Percentiles rank a stretch among this genome's conserved stretches.
phyloP scores from a whole-genome alignment of 2,329 filamentous ascomycete species.

The Neopestalotiopsis sp. region DNA sequence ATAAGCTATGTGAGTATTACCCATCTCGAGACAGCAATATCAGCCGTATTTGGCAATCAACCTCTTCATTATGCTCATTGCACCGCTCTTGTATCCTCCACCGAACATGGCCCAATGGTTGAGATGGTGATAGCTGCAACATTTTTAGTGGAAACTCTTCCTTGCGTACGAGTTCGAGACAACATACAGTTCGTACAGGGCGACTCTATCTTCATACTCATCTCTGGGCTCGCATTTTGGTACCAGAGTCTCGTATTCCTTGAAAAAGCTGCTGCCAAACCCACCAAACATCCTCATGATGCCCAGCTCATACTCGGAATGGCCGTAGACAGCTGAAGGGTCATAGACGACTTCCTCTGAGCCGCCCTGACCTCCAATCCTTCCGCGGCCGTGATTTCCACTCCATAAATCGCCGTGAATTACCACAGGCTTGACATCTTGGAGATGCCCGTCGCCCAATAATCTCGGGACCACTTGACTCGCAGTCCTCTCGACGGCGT shows the following conservation, averaged over 20 bases:
- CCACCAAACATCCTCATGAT: constrained; percentile 98
- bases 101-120: constrained; percentile 91
- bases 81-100: constrained; percentile 76
- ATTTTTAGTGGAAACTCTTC: constrained; percentile 40
- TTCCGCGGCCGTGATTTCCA: constrained; percentile 76
- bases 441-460: constrained; percentile 71
- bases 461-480: constrained; percentile 74
- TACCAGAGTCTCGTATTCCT: constrained; percentile 77
- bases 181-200: constrained; percentile 81
- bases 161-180: not conserved
- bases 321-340: constrained; percentile 80
- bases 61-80: constrained; percentile 79
- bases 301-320: constrained; percentile 88
- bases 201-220: constrained; percentile 85
- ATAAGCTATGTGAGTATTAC: too few relatives aligned
- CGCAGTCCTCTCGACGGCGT: constrained; percentile 69
- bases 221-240: constrained; percentile 79
- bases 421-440: constrained; percentile 75
- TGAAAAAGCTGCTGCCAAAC: constrained; percentile 74
- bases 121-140: constrained; percentile 78
- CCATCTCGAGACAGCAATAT: not conserved
- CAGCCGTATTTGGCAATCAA: constrained; percentile 74
- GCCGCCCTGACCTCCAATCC: constrained; percentile 56
- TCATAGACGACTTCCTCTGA: constrained; percentile 83
- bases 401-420: constrained; percentile 95